Evolutionary conservation across 257 asterid species (phyloP).

Genomic region (Ligustrum vulgare): DNA sequence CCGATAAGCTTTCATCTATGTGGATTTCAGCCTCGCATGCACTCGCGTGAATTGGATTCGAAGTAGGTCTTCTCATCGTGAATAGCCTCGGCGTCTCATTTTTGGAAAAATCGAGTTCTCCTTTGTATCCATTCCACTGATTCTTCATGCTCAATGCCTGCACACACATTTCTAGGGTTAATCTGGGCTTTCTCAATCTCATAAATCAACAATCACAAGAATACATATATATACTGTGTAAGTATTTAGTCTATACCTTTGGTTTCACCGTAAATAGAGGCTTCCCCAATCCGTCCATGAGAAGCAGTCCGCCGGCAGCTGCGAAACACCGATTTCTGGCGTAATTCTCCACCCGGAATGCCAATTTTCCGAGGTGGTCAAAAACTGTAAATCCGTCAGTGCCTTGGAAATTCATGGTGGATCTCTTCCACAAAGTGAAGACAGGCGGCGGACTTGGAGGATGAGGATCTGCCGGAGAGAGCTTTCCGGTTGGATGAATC

Average conservation of each 20-base stretch:
- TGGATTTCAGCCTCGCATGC: conserved; percentile 38
- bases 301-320: conserved; percentile 31
- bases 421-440: conserved; percentile 45
- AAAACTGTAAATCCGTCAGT: conserved; percentile 48
- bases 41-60: neutral
- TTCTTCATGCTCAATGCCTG: conserved; percentile 26
- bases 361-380: conserved; percentile 29
- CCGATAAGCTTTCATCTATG: neutral
- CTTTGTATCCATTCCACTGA: conserved; percentile 39
- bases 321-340: conserved; percentile 25
- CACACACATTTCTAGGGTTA: neutral
- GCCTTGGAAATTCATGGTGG: conserved; percentile 46
- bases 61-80: conserved; percentile 34
- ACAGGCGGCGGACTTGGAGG: neutral
- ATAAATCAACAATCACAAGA: neutral
- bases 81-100: conserved; percentile 15
- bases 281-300: conserved; percentile 42
- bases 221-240: neutral
- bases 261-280: conserved; percentile 38
- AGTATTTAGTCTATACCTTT: conserved; percentile 23
- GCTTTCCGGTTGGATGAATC: conserved; percentile 21
- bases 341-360: conserved; percentile 43
- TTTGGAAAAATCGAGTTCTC: conserved; percentile 22
- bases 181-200: neutral
- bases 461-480: neutral